These are phyloP conservation scores for Penicillium sp. DNA, from an alignment of 2,329 filamentous ascomycete species.

Conservation along the genomic window DNA sequence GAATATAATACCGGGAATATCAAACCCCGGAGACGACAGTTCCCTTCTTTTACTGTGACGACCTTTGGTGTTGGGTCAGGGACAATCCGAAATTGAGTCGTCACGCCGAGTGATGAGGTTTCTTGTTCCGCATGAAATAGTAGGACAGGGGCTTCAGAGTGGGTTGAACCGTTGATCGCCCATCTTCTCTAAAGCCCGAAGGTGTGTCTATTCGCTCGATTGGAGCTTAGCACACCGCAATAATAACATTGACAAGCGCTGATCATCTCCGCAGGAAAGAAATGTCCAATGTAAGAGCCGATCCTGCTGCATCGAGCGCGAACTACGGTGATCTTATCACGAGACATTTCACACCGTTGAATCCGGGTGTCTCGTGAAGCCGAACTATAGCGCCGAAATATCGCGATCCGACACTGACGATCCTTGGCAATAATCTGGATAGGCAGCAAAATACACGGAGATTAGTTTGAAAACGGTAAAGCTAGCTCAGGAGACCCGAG, in stretches of 20 bases:
- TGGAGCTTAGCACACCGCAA: neutral
- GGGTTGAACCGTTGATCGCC: neutral
- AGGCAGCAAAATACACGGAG: neutral
- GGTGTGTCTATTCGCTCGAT: neutral
- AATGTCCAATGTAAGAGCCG: neutral
- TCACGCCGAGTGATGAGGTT: neutral
- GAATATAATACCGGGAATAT: neutral
- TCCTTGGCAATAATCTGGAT: neutral
- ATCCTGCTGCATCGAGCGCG: neutral
- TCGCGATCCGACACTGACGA: neutral
- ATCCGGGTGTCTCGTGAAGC: neutral
- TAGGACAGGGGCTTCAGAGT: neutral
- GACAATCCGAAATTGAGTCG: neutral
- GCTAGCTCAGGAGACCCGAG: neutral
- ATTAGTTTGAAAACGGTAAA: neutral
- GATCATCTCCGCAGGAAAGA: neutral
- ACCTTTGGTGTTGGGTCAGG: neutral
- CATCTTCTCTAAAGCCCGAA: neutral
- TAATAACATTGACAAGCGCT: neutral
- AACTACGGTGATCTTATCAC: neutral
- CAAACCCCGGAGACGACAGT: neutral
- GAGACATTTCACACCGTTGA: neutral
- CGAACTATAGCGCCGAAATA: neutral
- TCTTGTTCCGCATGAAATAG: neutral
- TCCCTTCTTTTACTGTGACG: neutral